Base-by-base conservation (phyloP, 2,329 filamentous ascomycete species). In the Neonectria ditissima region DNA sequence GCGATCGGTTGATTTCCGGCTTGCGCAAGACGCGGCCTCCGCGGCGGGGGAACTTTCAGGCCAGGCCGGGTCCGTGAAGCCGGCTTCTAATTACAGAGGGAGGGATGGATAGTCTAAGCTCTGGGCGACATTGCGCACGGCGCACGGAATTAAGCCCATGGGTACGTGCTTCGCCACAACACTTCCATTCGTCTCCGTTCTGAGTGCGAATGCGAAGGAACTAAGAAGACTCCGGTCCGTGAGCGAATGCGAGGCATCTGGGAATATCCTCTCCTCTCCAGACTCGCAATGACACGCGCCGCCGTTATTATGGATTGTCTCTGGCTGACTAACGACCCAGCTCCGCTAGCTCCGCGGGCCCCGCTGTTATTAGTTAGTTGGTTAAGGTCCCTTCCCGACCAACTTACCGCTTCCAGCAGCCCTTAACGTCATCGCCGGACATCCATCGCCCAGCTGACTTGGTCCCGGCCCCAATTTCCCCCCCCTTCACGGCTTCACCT, bases 371-470 rank as follows among this genome's bases (percentile, higher is more conserved):
- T 30, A 43, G 50, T 44, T 41, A 11, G n/a, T n/a, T n/a, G n/a
- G n/a, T n/a, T n/a, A n/a, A n/a, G 30, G 11, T 32, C 3, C 37
- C 37, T 18, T 18, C 37, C 10, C 4, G 37, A 20, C 37, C 8
- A 41, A 41, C 37, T 41, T 47, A 50, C 48, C 47, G 41, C 54
- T 37, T 54, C 22, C 39, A 55, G 53, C 48, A 45, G 51, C 68
- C 68, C 64, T 39, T 65, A 71, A 72, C 70, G 69, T 72, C 70
- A 72, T 72, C 65, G 59, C 62, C 57, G 47, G 62, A 41, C 34
- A 32, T 51, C 47, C 30, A 37, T 57, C 50, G 45, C 34, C 67
- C 65, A 24, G 20, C 45, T 64, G 52, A 56, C 53, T 52, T 68
- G 65, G 66, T 53, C 59, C 55, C 54, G 52, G 44, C 43, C 64